A percentile compares a stretch with the other conserved stretches of the same genome.
These are phyloP conservation scores for Oryza officinalis DNA, from an alignment of 176 grass and related monocot species.

Conservation along the genomic window DNA sequence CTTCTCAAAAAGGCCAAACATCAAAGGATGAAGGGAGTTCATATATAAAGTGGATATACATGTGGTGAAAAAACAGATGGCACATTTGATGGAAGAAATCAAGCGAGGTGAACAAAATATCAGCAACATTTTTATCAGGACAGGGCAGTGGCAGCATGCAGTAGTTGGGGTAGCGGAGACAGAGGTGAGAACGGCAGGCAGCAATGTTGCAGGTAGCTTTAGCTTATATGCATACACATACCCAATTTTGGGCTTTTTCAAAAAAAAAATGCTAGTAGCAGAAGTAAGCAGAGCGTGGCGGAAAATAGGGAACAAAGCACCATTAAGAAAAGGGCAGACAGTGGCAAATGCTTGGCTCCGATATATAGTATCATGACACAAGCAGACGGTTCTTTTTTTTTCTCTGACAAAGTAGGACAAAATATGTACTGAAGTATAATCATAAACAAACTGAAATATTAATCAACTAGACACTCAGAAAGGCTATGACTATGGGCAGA, in stretches of 20 bases:
- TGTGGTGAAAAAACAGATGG: not conserved
- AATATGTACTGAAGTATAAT: no score
- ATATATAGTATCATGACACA: not conserved
- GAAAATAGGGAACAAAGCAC: no score
- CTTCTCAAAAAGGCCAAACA: not conserved
- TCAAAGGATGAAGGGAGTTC: not conserved
- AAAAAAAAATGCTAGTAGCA: not conserved
- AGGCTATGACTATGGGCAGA: no score
- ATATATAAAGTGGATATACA: constrained; percentile 7
- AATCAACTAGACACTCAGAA: no score
- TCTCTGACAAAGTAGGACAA: no score
- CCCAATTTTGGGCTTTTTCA: no score
- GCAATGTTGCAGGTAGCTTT: not conserved
- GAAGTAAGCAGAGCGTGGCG: not conserved
- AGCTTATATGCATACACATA: no score
- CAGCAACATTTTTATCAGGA: not conserved
- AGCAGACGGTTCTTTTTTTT: no score
- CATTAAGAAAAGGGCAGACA: no score
- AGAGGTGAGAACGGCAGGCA: not conserved
- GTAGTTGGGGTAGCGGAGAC: not conserved
- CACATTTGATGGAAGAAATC: constrained; percentile 13
- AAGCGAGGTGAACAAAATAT: not conserved
- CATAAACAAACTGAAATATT: no score
- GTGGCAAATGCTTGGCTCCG: no score
- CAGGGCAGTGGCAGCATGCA: not conserved